phyloP scores from a whole-genome alignment of 768 basidiomycete genomes.

The Mrakia hoshinonis region DNA sequence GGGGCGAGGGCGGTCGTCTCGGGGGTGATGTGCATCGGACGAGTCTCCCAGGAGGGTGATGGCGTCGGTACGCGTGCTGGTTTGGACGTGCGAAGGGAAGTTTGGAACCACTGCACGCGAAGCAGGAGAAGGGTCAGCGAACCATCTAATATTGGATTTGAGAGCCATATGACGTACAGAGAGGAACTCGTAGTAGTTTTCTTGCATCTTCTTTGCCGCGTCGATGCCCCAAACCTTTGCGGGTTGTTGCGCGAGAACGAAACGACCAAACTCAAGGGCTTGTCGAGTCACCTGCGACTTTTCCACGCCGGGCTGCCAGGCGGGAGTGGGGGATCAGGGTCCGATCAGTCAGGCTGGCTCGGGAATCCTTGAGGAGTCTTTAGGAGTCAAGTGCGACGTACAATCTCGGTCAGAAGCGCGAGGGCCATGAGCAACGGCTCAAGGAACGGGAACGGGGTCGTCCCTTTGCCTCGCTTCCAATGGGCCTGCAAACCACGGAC shows the following conservation, averaged over 20 bases:
- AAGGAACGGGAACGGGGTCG: slow-evolving; percentile 2
- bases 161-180: too few species aligned
- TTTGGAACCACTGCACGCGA: background rate
- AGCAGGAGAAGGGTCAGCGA: background rate
- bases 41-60: background rate
- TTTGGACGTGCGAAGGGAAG: background rate
- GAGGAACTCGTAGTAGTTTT: background rate
- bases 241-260: background rate
- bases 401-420: background rate
- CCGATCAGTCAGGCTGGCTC: background rate
- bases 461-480: background rate
- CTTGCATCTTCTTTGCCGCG: background rate
- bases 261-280: background rate
- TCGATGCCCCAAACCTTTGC: background rate
- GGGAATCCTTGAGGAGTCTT: too few species aligned
- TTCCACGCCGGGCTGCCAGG: background rate
- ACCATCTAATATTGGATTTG: too few species aligned
- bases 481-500: background rate
- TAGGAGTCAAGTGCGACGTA: background rate
- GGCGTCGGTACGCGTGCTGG: background rate
- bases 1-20: background rate
- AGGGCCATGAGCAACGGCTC: slow-evolving; percentile 1
- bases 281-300: background rate
- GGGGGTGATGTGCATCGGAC: background rate
- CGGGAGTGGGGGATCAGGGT: background rate